Base-by-base conservation (phyloP, 2,329 filamentous ascomycete species). In the Scytalidium sp. region DNA sequence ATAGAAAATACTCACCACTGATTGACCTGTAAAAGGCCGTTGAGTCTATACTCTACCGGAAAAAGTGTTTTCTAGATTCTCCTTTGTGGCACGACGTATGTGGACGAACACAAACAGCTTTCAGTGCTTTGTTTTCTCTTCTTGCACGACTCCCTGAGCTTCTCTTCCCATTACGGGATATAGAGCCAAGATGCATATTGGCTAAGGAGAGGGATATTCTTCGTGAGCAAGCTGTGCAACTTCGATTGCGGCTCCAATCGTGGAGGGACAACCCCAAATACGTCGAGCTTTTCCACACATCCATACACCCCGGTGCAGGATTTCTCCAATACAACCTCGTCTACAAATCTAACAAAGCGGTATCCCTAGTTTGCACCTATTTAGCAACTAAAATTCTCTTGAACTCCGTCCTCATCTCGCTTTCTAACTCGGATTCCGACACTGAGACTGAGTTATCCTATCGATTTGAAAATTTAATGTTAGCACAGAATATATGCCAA, bases 331-430 rank as follows among this genome's bases (percentile, higher is more conserved):
- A 10, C 32, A 36, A n/a, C 17, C 5, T 36, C 32, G 15, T 15
- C 32, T 36, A 36, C 15, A 36, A 10, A 15, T 36, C 11, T 36
- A 36, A 36, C 5, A 36, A 36, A 5, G 32, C 32, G 5, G 32
- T 36, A 36, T 36, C 13, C 15, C 13, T 36, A n/a, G 11, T 36
- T n/a, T 36, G 32, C 15, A 23, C 15, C 15, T 43, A 4, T 3
- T n/a, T 22, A 7, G 11, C 7, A 3, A 20, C 6, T 15, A 32
- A 23, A 27, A 48, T 56, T 43, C 56, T 29, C 15, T 10, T 42
- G 3, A 36, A 22, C 27, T 56, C 54, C 46, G 51, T 54, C 13
- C 51, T 56, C 46, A 41, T 59, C 9, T 32, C 53, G 10, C 50
- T 59, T 11, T 36, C 32, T 15, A n/a, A n/a, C n/a, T n/a, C n/a